These are phyloP conservation scores for Udeniomyces megalosporus DNA, from an alignment of 768 basidiomycete species.

Conservation along the genomic window DNA sequence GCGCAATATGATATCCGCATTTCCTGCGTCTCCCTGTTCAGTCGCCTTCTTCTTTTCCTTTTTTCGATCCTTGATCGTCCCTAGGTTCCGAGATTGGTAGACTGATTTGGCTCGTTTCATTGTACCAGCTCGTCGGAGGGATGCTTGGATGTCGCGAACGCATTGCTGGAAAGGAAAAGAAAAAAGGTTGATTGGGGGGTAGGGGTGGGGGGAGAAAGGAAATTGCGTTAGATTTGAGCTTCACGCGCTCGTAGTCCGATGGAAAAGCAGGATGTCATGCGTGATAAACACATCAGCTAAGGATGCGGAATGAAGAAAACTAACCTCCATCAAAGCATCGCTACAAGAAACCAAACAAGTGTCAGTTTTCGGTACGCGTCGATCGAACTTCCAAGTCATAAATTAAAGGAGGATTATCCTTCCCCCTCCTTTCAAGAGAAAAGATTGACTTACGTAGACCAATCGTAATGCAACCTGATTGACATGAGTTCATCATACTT, in stretches of 20 bases:
- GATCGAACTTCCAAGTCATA: background rate
- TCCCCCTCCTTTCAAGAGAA: background rate
- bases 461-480: slow-evolving; percentile 88
- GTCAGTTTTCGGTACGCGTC: background rate
- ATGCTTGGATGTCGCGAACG: slow-evolving; percentile 85
- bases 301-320: background rate
- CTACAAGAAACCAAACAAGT: too few relatives aligned
- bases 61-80: slow-evolving; percentile 88
- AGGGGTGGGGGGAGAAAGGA: background rate
- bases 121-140: slow-evolving; percentile 52
- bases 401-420: background rate
- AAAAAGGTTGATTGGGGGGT: background rate
- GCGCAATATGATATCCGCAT: slow-evolving; percentile 79
- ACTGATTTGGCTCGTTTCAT: slow-evolving; percentile 85
- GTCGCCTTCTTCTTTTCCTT: slow-evolving; percentile 57
- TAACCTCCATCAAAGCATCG: slow-evolving; percentile 68
- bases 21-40: slow-evolving; percentile 44
- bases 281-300: too few relatives aligned
- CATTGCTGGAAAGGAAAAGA: slow-evolving; percentile 84
- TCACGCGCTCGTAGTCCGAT: too few relatives aligned
- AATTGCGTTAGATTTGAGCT: too few relatives aligned
- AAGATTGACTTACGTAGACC: slow-evolving; percentile 45
- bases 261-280: too few relatives aligned
- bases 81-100: slow-evolving; percentile 78
- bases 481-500: slow-evolving; percentile 85